Percentiles rank a stretch among this genome's conserved stretches.
phyloP scores from a whole-genome alignment of 108 stramenopile species.

The Discostella pseudostelligera region DNA sequence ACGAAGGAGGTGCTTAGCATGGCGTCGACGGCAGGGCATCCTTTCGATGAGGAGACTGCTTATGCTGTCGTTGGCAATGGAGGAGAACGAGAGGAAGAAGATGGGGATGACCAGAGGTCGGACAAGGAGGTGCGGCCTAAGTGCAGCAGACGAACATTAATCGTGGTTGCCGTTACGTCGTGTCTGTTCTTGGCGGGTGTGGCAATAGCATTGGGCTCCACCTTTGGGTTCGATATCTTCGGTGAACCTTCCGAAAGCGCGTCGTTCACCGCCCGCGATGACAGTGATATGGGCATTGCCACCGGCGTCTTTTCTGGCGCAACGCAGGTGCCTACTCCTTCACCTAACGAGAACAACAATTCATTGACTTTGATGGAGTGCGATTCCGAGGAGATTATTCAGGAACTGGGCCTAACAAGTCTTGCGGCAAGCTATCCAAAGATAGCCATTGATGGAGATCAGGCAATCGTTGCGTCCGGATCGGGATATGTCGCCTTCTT shows the following conservation, averaged over 20 bases:
- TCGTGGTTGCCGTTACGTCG: neutral
- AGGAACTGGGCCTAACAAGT: slow-evolving; percentile 8
- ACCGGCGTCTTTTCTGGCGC: neutral
- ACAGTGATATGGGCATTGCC: neutral
- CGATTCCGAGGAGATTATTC: slow-evolving; percentile 4
- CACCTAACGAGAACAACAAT: neutral
- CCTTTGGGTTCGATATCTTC: neutral
- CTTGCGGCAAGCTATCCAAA: slow-evolving; percentile 5
- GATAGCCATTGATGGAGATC: slow-evolving; percentile 19
- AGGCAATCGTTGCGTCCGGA: slow-evolving; percentile 21
- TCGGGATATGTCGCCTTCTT: slow-evolving; percentile 23
- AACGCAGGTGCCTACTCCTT: slow-evolving; percentile 5
- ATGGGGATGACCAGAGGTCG: neutral
- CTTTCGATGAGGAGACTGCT: neutral
- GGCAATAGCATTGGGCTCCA: neutral
- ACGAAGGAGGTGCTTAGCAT: neutral
- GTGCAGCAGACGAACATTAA: neutral
- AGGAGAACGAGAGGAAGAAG: neutral
- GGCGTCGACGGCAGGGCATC: neutral
- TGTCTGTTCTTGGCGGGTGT: neutral
- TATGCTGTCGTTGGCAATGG: neutral
- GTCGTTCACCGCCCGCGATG: slow-evolving; percentile 4
- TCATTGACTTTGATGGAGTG: neutral
- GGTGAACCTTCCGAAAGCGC: neutral
- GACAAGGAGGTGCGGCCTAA: neutral